A percentile compares a stretch with the other conserved stretches of the same genome.
Evolutionary conservation across 2,329 filamentous ascomycete genomes (phyloP).

Genomic region (Chrysoporthe cubensis): DNA sequence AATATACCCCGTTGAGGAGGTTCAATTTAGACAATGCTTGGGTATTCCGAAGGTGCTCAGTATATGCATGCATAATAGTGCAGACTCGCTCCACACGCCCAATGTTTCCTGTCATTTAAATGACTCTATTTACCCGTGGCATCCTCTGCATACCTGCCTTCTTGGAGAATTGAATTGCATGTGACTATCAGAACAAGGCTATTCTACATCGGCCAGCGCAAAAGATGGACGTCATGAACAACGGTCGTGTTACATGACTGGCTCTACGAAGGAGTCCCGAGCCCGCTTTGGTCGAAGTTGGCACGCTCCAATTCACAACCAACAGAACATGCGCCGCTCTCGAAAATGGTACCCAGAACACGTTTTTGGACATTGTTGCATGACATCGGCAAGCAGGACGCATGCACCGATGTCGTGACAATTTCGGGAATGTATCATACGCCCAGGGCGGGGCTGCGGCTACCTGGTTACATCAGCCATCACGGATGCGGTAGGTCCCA

Average conservation of each 20-base stretch:
- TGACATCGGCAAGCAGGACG: slow-evolving; percentile 1
- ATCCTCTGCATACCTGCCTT: background rate
- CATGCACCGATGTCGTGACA: background rate
- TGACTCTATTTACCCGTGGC: background rate
- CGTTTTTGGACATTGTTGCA: background rate
- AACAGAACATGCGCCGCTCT: background rate
- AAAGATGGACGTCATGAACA: background rate
- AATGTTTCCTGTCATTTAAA: background rate
- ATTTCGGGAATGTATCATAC: slow-evolving; percentile 9
- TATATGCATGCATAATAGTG: background rate
- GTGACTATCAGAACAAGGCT: background rate
- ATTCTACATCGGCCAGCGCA: background rate
- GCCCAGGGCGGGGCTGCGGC: slow-evolving; percentile 1
- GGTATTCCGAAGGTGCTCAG: too few species aligned
- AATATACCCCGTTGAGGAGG: too few species aligned
- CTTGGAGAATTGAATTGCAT: background rate
- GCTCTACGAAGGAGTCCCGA: background rate
- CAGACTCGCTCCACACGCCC: background rate
- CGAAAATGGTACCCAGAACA: background rate
- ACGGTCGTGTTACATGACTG: background rate
- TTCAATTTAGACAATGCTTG: too few species aligned
- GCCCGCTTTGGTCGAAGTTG: background rate
- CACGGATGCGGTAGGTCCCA: slow-evolving; percentile 18
- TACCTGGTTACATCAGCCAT: slow-evolving; percentile 3
- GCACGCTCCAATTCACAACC: background rate